Evolutionary conservation across 1,139 yeast species (phyloP), one percentile per base, ranked within the genome.

Genomic region (Zygosaccharomyces pseudobailii): DNA sequence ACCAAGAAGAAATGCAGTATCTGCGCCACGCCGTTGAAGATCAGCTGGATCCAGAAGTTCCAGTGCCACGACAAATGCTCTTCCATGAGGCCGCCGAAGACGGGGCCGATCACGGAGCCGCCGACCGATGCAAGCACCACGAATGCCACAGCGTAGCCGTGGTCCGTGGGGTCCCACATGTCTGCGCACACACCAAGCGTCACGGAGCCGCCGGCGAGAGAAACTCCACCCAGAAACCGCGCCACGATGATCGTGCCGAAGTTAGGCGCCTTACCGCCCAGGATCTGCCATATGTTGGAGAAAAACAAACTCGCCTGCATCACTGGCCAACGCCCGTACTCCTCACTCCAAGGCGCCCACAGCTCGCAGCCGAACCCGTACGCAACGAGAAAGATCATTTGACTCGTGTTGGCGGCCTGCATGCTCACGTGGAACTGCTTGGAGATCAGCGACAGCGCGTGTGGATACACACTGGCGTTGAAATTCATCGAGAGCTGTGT

Each of bases 41-140:
- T 43, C 37, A 43, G 22, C 36, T 43, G 46, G n/a, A 43, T 43
- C 46, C 46, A 43, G 21, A 43, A 43, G 35, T 43, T 43, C 46
- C 46, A 43, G 28, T 38, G 46, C 46, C 46, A 43, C 22, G 46
- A 43, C n/a, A 38, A 39, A 22, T 43, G 46, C 24, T 43, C 42
- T 17, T 43, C 34, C 46, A 43, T 43, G 9, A 43, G 36, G 21
- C 42, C 46, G 23, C 46, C 46, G 22, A 43, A 43, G 22, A 43
- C 31, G 7, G 46, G 46, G 5, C 46, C 46, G 10, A 43, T 13
- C 34, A 43, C 46, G 6, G 46, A 43, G 20, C 46, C 46, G 10
- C 42, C 40, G 6, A 43, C 46, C 19, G 42, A 36, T 5, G 46
- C 36, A 5, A 43, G 21, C 7, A 43, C 46, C 17, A 43, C 36